These are phyloP conservation scores for Apiospora malaysiana DNA, from an alignment of 2,329 filamentous ascomycete species.

Conservation along the genomic window DNA sequence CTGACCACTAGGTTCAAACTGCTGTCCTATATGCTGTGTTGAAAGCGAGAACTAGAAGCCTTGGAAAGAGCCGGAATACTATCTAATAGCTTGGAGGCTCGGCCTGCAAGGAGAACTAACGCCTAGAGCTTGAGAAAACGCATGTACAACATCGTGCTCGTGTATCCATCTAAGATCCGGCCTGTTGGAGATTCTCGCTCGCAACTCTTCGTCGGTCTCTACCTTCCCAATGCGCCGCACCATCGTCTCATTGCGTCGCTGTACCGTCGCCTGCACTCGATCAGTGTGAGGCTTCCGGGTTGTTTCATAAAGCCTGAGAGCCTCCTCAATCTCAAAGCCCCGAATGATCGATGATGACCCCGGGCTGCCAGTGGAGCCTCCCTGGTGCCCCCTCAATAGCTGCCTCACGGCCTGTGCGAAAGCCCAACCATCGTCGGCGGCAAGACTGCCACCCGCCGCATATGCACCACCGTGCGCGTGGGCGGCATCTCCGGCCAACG, in stretches of 20 bases:
- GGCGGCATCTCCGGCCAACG: constrained; percentile 47
- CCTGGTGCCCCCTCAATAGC: constrained; percentile 33
- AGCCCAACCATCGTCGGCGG: constrained; percentile 49
- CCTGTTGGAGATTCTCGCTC: constrained; percentile 42
- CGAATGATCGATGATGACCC: not conserved
- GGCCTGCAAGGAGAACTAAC: not conserved
- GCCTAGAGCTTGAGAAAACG: constrained; percentile 36
- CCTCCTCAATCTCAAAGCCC: constrained; percentile 33
- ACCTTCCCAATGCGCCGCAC: constrained; percentile 30
- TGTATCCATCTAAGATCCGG: constrained; percentile 50
- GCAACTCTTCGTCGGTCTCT: constrained; percentile 46
- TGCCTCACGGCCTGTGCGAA: constrained; percentile 46
- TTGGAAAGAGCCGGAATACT: too few relatives aligned
- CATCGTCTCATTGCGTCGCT: constrained; percentile 36
- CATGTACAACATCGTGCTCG: constrained; percentile 51
- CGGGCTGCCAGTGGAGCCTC: constrained; percentile 10
- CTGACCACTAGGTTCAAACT: too few relatives aligned
- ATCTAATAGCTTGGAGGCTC: too few relatives aligned
- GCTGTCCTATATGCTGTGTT: too few relatives aligned
- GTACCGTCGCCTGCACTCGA: constrained; percentile 43
- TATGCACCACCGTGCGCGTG: constrained; percentile 50
- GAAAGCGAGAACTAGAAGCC: too few relatives aligned
- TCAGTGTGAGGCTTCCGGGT: constrained; percentile 50
- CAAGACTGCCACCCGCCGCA: constrained; percentile 47
- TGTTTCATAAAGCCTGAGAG: constrained; percentile 47